Conservation (phyloP, 192 early-diverging fungal species). For the Rhizophagus prolifer region DNA sequence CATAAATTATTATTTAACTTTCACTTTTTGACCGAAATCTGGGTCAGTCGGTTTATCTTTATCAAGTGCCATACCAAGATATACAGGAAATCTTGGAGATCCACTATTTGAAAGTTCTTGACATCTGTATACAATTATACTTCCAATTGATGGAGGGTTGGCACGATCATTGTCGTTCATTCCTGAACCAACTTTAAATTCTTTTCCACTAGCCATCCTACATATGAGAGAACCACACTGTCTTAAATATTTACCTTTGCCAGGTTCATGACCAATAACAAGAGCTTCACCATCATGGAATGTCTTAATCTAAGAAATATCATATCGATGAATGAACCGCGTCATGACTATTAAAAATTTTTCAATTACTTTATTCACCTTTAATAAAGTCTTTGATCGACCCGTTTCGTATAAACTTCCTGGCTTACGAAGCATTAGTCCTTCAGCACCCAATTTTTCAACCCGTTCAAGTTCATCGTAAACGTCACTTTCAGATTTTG, state of each 20-base stretch:
- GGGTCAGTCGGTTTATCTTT: slow-evolving; percentile 3
- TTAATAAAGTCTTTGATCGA: slow-evolving; percentile 9
- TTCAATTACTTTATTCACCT: background rate
- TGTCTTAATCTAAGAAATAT: slow-evolving; percentile 67
- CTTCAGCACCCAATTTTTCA: slow-evolving; percentile 63
- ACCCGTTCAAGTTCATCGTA: slow-evolving; percentile 50
- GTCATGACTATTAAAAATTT: background rate
- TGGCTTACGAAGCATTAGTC: slow-evolving; percentile 61
- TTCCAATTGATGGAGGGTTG: slow-evolving; percentile 55
- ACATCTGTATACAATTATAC: slow-evolving; percentile 45
- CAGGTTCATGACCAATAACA: slow-evolving; percentile 58
- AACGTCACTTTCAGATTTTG: slow-evolving; percentile 45
- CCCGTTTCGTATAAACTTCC: slow-evolving; percentile 10
- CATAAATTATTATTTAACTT: background rate
- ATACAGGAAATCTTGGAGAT: slow-evolving; percentile 47
- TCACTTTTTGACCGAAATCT: background rate
- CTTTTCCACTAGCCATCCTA: slow-evolving; percentile 59
- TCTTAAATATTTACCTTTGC: slow-evolving; percentile 55
- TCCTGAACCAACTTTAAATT: slow-evolving; percentile 68
- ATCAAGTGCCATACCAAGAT: slow-evolving; percentile 42
- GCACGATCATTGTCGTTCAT: slow-evolving; percentile 58
- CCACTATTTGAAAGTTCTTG: slow-evolving; percentile 47
- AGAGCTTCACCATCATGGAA: slow-evolving; percentile 73
- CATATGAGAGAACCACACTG: slow-evolving; percentile 60
- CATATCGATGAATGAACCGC: slow-evolving; percentile 48